phyloP scores from a whole-genome alignment of 2,329 filamentous ascomycete genomes.

The Myriangium duriaei region DNA sequence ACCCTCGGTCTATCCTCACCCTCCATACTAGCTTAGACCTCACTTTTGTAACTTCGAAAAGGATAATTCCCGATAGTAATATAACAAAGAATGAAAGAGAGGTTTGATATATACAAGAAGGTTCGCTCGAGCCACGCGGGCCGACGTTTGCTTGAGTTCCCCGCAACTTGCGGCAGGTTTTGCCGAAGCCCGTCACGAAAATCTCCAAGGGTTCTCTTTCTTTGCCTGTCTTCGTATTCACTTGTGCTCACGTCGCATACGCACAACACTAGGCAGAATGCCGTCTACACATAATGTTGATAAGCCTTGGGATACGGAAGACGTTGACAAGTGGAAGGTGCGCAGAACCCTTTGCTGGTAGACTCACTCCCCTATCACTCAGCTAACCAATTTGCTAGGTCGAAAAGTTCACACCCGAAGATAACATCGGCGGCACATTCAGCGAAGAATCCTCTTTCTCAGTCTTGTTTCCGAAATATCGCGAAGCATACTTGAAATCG shows the following conservation, averaged over 20 bases:
- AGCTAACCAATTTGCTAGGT: constrained; percentile 35
- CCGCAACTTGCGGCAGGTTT: not conserved
- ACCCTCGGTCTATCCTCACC: constrained; percentile 24
- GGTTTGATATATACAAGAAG: no score
- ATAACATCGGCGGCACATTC: constrained; percentile 78
- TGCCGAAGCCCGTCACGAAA: not conserved
- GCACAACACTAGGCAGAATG: constrained; percentile 40
- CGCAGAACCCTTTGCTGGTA: constrained; percentile 4
- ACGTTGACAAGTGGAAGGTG: constrained; percentile 90
- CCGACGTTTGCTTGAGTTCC: constrained; percentile 7
- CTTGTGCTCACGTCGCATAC: no score
- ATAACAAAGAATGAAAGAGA: no score
- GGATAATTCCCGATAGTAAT: no score
- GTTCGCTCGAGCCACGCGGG: constrained; percentile 1
- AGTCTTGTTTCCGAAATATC: constrained; percentile 83
- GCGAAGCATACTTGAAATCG: constrained; percentile 85
- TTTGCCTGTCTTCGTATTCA: not conserved
- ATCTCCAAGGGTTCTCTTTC: not conserved
- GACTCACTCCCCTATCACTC: not conserved
- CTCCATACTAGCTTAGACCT: constrained; percentile 1
- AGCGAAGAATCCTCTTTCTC: constrained; percentile 85
- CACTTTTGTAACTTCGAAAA: no score
- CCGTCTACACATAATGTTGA: constrained; percentile 81
- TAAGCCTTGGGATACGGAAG: constrained; percentile 92
- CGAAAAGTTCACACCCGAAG: constrained; percentile 70